Base-by-base conservation (phyloP, 2,329 filamentous ascomycete species). In the Rhexocercosporidium sp. region DNA sequence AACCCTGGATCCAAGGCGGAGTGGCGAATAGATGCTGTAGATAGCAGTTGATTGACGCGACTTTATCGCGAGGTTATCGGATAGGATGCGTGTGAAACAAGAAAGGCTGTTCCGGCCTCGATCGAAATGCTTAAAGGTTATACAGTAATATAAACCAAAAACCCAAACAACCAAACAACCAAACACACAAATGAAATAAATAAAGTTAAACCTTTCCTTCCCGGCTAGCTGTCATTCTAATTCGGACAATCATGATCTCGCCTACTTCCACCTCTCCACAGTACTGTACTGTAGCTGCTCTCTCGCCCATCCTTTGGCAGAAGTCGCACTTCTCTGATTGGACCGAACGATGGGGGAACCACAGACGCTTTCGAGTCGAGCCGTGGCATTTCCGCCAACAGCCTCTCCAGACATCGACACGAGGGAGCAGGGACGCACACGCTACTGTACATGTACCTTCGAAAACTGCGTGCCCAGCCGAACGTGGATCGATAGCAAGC, bases 351-450 rank as follows among this genome's bases (percentile, higher is more conserved):
- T 22, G 25, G 34, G 54, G 44, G 63, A 37, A 59, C 49, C 67
- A 57, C 54, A 49, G 62, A n/a, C 57, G 49, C 47, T 51, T 54
- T 56, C 62, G 57, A 65, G 39, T 57, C 51, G 29, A 61, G 37
- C 57, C 65, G 60, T 62, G 47, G 41, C 16, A 56, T 44, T 61
- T 69, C 69, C 59, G 65, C 72, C 70, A 74, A 72, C 72, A 66
- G 66, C 62, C 69, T 64, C 47, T 37, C 22, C 59, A 66, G 64
- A 71, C 69, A 61, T 66, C 73, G 67, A 70, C 72, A 73, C 73
- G 73, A 72, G 72, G 72, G 12, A 41, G 16, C 41, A 11, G 31
- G 53, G 16, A 37, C 18, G 27, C 18, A 47, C 20, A 27, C 46
- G 25, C 46, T 49, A 31, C 34, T 11, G 34, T 37, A 37, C n/a